Percentiles rank a stretch among this genome's conserved stretches.
phyloP scores from a whole-genome alignment of 31 red algal species.

The Asparagopsis taxiformis region DNA sequence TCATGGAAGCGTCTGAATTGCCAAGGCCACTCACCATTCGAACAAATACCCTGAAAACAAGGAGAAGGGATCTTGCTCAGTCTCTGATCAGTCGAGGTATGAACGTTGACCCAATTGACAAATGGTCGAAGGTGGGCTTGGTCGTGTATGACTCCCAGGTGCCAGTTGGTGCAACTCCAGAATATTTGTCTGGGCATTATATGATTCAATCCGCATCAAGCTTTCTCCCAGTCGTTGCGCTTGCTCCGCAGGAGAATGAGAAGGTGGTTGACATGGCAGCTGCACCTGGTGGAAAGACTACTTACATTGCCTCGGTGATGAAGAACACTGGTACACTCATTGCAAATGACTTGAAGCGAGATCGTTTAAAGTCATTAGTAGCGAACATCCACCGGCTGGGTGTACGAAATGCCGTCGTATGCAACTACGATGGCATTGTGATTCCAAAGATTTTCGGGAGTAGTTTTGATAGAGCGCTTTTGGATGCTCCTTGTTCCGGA shows the following conservation, averaged over 20 bases:
- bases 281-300: constrained; percentile 94
- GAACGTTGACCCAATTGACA: constrained; percentile 96
- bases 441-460: constrained; percentile 69
- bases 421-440: constrained; percentile 83
- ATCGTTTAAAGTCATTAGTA: constrained; percentile 91
- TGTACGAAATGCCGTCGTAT: constrained; percentile 79
- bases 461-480: constrained; percentile 88
- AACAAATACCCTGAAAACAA: constrained; percentile 86
- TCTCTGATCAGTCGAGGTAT: constrained; percentile 93
- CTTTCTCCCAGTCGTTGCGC: constrained; percentile 93
- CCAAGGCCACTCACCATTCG: constrained; percentile 93
- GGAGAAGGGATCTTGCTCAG: constrained; percentile 88
- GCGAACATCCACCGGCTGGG: constrained; percentile 94
- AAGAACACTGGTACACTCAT: constrained; percentile 89
- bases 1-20: constrained; percentile 93
- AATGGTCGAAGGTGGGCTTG: constrained; percentile 93
- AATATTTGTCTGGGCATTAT: constrained; percentile 97
- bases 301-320: constrained; percentile 89
- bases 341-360: constrained; percentile 89
- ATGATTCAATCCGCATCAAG: constrained; percentile 95
- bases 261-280: constrained; percentile 87
- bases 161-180: constrained; percentile 96
- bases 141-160: constrained; percentile 94
- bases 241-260: constrained; percentile 89
- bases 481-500: constrained; percentile 97